Evolutionary conservation across 73 alveolate genomes (phyloP).

Genomic region (Stentor roeselii): DNA sequence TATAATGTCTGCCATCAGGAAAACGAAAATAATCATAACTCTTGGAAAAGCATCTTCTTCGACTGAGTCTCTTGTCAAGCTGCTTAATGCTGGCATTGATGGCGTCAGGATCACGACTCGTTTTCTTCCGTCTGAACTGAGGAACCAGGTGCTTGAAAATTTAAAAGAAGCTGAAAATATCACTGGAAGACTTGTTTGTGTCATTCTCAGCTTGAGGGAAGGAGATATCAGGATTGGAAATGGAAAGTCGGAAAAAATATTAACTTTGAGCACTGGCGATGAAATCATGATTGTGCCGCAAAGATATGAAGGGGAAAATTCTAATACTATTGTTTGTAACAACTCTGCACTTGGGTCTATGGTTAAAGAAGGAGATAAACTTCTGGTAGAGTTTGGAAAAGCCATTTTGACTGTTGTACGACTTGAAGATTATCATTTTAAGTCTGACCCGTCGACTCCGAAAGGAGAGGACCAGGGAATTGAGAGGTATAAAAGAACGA

Average conservation of each 20-base stretch:
- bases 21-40: conserved; percentile 17
- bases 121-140: neutral
- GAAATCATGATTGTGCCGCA: neutral
- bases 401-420: neutral
- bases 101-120: neutral
- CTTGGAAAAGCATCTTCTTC: conserved; percentile 13
- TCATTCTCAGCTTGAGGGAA: conserved; percentile 14
- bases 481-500: neutral
- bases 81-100: conserved; percentile 17
- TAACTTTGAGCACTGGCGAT: neutral
- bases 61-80: neutral
- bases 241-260: neutral
- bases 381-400: conserved; percentile 24
- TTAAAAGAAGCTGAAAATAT: conserved; percentile 10
- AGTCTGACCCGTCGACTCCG: neutral
- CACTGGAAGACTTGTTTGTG: neutral
- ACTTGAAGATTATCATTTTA: neutral
- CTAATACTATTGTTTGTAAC: neutral
- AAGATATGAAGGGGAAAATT: neutral
- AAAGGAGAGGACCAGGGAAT: neutral
- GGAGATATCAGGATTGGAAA: conserved; percentile 10
- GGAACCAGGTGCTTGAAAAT: neutral
- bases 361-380: conserved; percentile 7
- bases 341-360: neutral
- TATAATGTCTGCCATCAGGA: neutral